A percentile compares a stretch with the other conserved stretches of the same genome.
Evolutionary conservation across 345 rosid genomes (phyloP).

Genomic region (Populus ilicifolia): DNA sequence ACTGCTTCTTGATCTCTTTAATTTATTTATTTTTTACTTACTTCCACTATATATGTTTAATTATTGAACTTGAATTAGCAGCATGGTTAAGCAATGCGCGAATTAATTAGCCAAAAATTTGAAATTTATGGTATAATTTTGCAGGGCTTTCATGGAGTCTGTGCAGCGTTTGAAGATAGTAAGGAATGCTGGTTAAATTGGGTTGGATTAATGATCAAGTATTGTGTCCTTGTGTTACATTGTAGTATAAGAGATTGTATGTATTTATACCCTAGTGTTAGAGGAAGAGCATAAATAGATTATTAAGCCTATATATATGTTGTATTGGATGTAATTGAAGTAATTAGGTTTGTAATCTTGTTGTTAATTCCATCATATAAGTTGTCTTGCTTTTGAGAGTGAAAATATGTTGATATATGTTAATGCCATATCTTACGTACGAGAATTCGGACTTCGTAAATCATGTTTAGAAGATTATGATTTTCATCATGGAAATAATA

Average conservation of each 20-base stretch:
- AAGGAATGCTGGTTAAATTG: constrained; percentile 18
- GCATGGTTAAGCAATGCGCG: background rate
- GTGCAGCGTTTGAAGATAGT: constrained; percentile 45
- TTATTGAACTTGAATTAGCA: background rate
- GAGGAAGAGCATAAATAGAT: background rate
- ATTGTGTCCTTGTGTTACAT: background rate
- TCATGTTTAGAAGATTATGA: no score
- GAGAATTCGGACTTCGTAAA: no score
- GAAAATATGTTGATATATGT: background rate
- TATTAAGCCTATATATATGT: background rate
- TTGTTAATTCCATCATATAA: background rate
- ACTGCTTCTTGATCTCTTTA: background rate
- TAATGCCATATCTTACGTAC: background rate
- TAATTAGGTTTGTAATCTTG: background rate
- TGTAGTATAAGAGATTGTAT: background rate
- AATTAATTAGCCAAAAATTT: background rate
- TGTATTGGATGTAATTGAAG: background rate
- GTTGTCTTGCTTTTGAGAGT: background rate
- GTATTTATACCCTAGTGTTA: background rate
- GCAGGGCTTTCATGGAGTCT: constrained; percentile 44
- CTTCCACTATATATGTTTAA: background rate
- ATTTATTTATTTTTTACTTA: background rate
- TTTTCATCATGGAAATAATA: no score
- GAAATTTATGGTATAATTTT: background rate
- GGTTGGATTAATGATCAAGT: background rate